These are phyloP conservation scores for Sordariomycetes sp. DNA, from an alignment of 2,329 filamentous ascomycete genomes.

Conservation along the genomic window DNA sequence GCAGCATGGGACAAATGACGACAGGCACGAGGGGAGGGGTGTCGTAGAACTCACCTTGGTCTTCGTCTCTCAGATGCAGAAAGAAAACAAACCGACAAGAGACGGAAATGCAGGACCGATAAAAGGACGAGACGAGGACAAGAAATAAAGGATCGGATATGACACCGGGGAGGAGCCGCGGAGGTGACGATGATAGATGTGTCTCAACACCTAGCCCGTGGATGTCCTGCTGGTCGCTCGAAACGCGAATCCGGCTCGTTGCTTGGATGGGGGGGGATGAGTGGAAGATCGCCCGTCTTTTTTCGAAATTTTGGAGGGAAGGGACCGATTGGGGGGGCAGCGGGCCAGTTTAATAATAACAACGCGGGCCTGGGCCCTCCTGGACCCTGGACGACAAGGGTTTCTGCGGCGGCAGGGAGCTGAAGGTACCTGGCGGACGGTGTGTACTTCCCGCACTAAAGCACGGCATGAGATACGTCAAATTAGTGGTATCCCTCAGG, in stretches of 20 bases:
- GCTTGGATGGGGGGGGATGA: not conserved
- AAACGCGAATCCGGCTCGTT: not conserved
- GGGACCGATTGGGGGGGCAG: not conserved
- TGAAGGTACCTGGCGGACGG: not conserved
- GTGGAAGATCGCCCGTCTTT: not conserved
- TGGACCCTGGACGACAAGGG: constrained; percentile 1
- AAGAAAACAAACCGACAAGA: not conserved
- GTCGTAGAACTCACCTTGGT: constrained; percentile 1
- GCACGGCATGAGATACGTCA: constrained; percentile 1
- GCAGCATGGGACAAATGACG: not conserved
- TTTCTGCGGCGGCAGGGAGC: not conserved
- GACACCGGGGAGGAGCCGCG: not conserved
- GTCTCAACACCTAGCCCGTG: not conserved
- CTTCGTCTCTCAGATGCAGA: not conserved
- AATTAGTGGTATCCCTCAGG: constrained; percentile 1
- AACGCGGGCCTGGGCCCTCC: constrained; percentile 1
- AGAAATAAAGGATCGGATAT: not conserved
- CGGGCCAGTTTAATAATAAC: constrained; percentile 5
- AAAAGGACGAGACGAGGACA: not conserved
- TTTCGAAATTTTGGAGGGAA: constrained; percentile 2
- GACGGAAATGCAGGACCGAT: not conserved
- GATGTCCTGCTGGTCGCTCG: not conserved
- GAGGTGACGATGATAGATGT: not conserved
- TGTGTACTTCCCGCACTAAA: not conserved
- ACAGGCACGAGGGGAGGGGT: not conserved